Evolutionary conservation across 352 stramenopile species (phyloP), one percentile per base, ranked within the genome.

Genomic region (Phytophthora brassicae): DNA sequence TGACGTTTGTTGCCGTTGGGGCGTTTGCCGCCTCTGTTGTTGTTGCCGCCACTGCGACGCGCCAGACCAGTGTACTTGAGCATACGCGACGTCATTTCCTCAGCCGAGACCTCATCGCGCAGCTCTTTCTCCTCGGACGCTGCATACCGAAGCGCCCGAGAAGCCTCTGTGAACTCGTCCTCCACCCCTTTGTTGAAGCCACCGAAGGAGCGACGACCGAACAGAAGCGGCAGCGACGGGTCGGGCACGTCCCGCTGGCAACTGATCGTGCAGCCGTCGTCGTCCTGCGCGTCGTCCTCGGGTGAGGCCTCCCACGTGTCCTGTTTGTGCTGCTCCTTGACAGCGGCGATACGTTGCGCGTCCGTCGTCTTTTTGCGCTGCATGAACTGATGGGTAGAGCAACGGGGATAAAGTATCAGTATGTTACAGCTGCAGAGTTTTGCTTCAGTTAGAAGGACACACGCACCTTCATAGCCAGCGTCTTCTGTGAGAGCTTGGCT

Each of bases 11-110:
- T 75, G 48, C 64, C 44, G 16, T 67, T 65, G 28, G 24, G 51
- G 41, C 61, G 61, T 33, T 52, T 63, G 23, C 70, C 75, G 43
- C 58, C 49, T 19, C 45, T 24, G 46, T 60, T 48, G 35, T 50
- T 56, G 47, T 72, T 74, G 8, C 38, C 35, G 20, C 56, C 80
- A 56, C 22, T 59, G 33, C 75, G 74, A 54, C 80, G 80, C 19
- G 68, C 46, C 36, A 94, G 71, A 2, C 85, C 85, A 44, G 83
- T 92, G 74, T 94, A 94, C 61, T 92, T 94, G 48, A 83, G 72
- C 83, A 94, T 94, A 35, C 85, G 77, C 19, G 75, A 74, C 31
- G 81, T 74, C 85, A 94, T 94, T 38, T 94, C 85, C 46, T 94
- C 70, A 5, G 85, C 83, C 19, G 85, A 94, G 9, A 94, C 70